Evolutionary conservation across 1,284 basidiomycete genomes (phyloP), one percentile per base, ranked within the genome.

Genomic region (Mycocalia duriaeana): DNA sequence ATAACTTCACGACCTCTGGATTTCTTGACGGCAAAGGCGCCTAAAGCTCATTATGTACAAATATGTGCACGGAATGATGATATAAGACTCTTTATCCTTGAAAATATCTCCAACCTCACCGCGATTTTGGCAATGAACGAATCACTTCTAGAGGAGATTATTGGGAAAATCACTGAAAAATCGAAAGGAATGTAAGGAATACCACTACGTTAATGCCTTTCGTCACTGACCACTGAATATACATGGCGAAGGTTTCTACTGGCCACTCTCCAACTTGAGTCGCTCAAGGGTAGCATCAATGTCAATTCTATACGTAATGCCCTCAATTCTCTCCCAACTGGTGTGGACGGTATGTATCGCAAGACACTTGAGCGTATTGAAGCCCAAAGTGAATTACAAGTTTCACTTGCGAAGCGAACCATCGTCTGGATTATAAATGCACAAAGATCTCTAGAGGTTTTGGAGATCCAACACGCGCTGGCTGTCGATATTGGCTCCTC

Each of bases 191-290:
- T 39, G 37, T 39, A 39, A 13, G 37, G 11, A 31, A 11, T 31
- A 31, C n/a, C n/a, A 31, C n/a, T 9, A n/a, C n/a, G n/a, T n/a
- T 9, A n/a, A 31, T 11, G n/a, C n/a, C 28, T 11, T 31, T 31
- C n/a, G 28, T n/a, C 28, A 31, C 28, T 31, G 28, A 9, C n/a
- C 28, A 31, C 28, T 31, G 11, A 31, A 9, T 11, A 31, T 31
- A 31, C n/a, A 31, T n/a, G n/a, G 11, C 9, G n/a, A 25, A 48
- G 47, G 47, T 48, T 48, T 26, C 42, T 48, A 11, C 8, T 43
- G 4, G 34, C 47, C 2, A 23, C 9, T 19, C 34, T 44, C 9
- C 47, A 48, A 24, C 16, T 48, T 2, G 47, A 48, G 22, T 25
- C 34, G 2, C 22, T 48, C 11, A 44, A 31, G 24, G 25, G 19